These are phyloP conservation scores for Starmerella stellata DNA, from an alignment of 805 yeast species.

Conservation along the genomic window DNA sequence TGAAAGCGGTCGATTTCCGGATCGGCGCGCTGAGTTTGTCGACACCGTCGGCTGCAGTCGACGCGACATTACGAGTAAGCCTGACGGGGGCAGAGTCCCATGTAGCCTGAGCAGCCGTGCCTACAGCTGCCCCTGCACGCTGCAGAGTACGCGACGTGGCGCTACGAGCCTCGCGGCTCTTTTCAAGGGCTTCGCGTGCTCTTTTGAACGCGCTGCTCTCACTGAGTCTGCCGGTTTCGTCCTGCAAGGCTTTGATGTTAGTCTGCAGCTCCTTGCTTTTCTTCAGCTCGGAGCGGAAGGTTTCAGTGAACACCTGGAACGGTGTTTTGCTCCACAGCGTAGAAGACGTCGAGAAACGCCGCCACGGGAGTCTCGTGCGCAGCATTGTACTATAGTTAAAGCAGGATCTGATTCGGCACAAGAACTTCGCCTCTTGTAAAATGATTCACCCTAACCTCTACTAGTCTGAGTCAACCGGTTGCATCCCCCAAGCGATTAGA, in stretches of 20 bases:
- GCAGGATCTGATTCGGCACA: too few species aligned
- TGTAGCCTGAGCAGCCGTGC: conserved; percentile 71
- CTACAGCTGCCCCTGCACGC: conserved; percentile 87
- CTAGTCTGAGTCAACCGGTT: too few species aligned
- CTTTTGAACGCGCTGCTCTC: conserved; percentile 84
- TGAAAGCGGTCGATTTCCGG: conserved; percentile 72
- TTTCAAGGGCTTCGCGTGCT: conserved; percentile 82
- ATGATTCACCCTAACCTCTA: too few species aligned
- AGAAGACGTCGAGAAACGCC: conserved; percentile 8
- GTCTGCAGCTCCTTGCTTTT: conserved; percentile 79
- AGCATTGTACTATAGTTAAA: conserved; percentile 3
- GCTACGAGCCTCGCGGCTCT: conserved; percentile 54
- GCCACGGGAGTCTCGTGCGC: conserved; percentile 5
- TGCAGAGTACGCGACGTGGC: conserved; percentile 57
- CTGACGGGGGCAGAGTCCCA: conserved; percentile 93
- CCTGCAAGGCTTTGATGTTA: conserved; percentile 83
- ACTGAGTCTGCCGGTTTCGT: conserved; percentile 84
- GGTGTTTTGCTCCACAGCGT: conserved; percentile 30
- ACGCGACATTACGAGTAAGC: conserved; percentile 73
- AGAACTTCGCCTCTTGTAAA: too few species aligned
- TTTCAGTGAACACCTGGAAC: conserved; percentile 77
- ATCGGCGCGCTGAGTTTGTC: conserved; percentile 81
- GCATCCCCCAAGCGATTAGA: too few species aligned
- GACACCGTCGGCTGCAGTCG: conserved; percentile 63
- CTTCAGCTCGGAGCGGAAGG: conserved; percentile 79